A percentile compares a stretch with the other conserved stretches of the same genome.
Evolutionary conservation across 2,329 filamentous ascomycete genomes (phyloP).

Genomic region (Dothistroma pini): DNA sequence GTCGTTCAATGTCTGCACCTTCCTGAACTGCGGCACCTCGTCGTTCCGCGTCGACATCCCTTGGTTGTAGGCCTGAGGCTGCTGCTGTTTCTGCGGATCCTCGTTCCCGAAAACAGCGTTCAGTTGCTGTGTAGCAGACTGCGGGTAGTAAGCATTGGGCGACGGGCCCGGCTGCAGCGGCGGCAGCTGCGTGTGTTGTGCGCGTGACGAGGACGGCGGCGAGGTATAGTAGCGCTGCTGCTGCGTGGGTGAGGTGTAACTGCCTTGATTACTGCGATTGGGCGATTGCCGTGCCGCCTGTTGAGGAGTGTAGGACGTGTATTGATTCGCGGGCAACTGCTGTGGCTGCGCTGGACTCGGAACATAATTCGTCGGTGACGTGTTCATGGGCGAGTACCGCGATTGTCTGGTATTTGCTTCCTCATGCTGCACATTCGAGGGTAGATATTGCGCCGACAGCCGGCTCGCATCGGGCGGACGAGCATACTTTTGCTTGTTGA

Average conservation of each 20-base stretch:
- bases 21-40: constrained; percentile 82
- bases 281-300: constrained; percentile 72
- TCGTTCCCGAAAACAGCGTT: constrained; percentile 62
- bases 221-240: constrained; percentile 56
- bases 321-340: constrained; percentile 23
- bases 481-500: constrained; percentile 82
- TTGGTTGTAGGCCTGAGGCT: constrained; percentile 32
- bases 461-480: constrained; percentile 62
- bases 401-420: constrained; percentile 74
- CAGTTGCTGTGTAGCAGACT: constrained; percentile 65
- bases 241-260: constrained; percentile 50
- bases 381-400: constrained; percentile 94
- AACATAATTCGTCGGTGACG: constrained; percentile 70
- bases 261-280: constrained; percentile 54
- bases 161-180: constrained; percentile 67
- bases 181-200: constrained; percentile 66
- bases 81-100: constrained; percentile 47
- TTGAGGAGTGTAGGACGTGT: constrained; percentile 37
- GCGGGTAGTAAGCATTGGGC: constrained; percentile 56
- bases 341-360: constrained; percentile 52
- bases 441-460: constrained; percentile 66
- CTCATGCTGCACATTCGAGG: constrained; percentile 25
- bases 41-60: constrained; percentile 20
- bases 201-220: constrained; percentile 42
- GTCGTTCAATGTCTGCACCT: constrained; percentile 68